Evolutionary conservation across 2,329 filamentous ascomycete genomes (phyloP).

Genomic region (Botrytis fabae): DNA sequence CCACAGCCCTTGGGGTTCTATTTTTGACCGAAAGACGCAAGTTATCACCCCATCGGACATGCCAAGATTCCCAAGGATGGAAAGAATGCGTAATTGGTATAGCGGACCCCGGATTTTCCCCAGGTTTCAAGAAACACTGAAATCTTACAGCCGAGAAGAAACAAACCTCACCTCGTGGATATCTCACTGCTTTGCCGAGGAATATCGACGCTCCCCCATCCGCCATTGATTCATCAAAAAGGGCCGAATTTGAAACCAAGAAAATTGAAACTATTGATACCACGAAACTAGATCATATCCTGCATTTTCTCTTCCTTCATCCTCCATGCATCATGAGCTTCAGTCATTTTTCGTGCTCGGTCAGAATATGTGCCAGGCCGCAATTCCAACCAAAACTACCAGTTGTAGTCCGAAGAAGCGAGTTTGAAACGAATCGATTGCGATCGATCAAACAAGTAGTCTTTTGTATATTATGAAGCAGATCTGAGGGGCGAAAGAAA

Average conservation of each 20-base stretch:
- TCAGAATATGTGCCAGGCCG: neutral
- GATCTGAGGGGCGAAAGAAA: neutral
- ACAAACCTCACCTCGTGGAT: neutral
- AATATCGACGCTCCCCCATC: neutral
- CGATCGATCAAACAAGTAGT: accelerated
- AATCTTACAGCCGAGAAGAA: neutral
- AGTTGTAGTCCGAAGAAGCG: neutral
- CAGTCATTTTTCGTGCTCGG: no score
- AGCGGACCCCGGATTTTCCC: neutral
- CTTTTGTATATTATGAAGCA: neutral
- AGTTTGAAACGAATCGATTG: neutral
- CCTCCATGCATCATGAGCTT: no score
- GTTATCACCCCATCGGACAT: neutral
- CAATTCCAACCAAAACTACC: neutral
- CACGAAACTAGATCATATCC: neutral
- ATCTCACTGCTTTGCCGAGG: neutral
- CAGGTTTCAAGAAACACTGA: neutral
- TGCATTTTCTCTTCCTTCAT: neutral
- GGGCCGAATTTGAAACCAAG: constrained; percentile 2
- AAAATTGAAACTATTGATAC: neutral
- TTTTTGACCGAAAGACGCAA: neutral
- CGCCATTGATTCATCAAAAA: neutral
- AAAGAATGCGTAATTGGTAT: neutral
- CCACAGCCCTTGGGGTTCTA: neutral
- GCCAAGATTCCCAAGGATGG: neutral